Evolutionary conservation across 2,329 filamentous ascomycete genomes (phyloP), one percentile per base, ranked within the genome.

Genomic region (Colletotrichum sidae): DNA sequence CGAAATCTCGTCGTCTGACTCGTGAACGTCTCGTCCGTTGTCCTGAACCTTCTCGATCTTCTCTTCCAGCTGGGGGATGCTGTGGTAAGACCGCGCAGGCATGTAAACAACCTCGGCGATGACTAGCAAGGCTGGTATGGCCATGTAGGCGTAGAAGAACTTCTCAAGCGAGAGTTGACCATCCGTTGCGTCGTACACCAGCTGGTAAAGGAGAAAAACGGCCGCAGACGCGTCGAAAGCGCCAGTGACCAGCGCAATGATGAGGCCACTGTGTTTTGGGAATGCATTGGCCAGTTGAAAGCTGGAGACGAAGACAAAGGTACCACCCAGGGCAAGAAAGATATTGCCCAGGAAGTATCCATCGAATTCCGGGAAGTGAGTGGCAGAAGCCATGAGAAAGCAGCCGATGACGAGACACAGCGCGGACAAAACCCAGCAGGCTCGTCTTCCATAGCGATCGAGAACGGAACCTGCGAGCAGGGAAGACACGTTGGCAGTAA

Each of bases 221-320:
- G 92, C 92, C 69, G 90, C 93, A 1, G 92, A 94, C 0, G 92
- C 90, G 75, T 96, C 92, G 74, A 96, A 96, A 4, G 92, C 92
- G 5, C 92, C 92, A 0, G 92, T 95, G 55, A 96, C 79, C 39
- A 93, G 82, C 2, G 92, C 92, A 7, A 96, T 81, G 67, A 96
- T 92, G 13, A 93, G 80, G 1, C 92, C 92, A 1, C 91, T 91
- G 72, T 90, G 85, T 55, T 85, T 85, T 1, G 92, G 92, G 73
- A 96, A 95, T 2, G 92, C 89, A 75, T 96, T 95, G 46, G 91
- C 93, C 44, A 96, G 85, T 74, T 96, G 92, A 77, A 95, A 95
- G 4, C 90, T 92, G 11, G 92, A 90, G 62, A 96, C 92, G 76
- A 93, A 95, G 49, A 92, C 86, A 71, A 94, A 94, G 2, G 92